Evolutionary conservation across 2,329 filamentous ascomycete species (phyloP).

Genomic region (Fusarium dlaminii): DNA sequence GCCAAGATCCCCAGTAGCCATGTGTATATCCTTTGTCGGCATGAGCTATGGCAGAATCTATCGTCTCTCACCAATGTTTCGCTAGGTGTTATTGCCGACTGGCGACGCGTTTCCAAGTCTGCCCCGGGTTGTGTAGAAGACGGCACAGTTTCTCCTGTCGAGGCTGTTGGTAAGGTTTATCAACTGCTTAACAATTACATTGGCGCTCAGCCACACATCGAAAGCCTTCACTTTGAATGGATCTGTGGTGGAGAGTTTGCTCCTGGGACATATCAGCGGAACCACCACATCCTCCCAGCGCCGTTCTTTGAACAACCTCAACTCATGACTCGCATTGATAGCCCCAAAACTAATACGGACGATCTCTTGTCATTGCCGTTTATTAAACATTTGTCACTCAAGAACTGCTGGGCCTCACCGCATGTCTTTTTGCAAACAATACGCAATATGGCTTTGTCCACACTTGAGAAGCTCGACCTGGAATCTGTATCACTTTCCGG

Average conservation of each 20-base stretch:
- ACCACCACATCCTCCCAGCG: conserved; percentile 69
- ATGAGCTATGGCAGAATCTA: conserved; percentile 70
- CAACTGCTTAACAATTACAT: conserved; percentile 62
- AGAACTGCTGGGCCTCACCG: conserved; percentile 75
- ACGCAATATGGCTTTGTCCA: conserved; percentile 55
- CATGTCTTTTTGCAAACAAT: conserved; percentile 64
- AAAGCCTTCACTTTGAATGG: conserved; percentile 72
- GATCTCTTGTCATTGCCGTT: conserved; percentile 63
- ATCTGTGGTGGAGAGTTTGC: conserved; percentile 74
- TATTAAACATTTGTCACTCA: conserved; percentile 67
- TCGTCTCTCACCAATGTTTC: conserved; percentile 63
- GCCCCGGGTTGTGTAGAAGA: conserved; percentile 62
- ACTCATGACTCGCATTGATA: conserved; percentile 43
- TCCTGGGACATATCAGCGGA: conserved; percentile 68
- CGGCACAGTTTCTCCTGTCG: conserved; percentile 58
- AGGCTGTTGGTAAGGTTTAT: conserved; percentile 62
- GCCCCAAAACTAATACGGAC: conserved; percentile 46
- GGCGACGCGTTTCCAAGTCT: conserved; percentile 66
- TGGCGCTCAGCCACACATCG: conserved; percentile 59
- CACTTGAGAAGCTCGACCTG: conserved; percentile 64
- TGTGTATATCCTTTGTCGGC: conserved; percentile 62
- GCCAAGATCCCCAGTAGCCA: conserved; percentile 72
- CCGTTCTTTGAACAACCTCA: conserved; percentile 57
- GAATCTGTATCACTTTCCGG: conserved; percentile 73
- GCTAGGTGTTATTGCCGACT: conserved; percentile 72